A percentile compares a stretch with the other conserved stretches of the same genome.
These are phyloP conservation scores for Pythium periplocum DNA, from an alignment of 352 stramenopile genomes.

Conservation along the genomic window DNA sequence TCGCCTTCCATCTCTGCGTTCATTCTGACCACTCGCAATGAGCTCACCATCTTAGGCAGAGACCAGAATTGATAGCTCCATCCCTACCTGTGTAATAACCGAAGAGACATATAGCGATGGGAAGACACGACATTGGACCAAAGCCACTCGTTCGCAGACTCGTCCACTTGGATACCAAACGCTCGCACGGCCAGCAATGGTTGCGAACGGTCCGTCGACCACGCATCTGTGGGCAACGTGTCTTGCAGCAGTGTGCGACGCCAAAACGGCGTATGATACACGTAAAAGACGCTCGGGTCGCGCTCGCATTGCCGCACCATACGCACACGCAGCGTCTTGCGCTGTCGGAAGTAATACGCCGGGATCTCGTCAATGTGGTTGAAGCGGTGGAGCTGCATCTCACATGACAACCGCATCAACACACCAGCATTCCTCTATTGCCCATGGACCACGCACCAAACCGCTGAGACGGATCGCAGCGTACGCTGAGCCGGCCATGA, in stretches of 20 bases:
- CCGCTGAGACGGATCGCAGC: slow-evolving; percentile 49
- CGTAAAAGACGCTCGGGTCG: slow-evolving; percentile 74
- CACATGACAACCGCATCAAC: background rate
- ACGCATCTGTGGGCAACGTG: slow-evolving; percentile 27
- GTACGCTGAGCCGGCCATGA: slow-evolving; percentile 33
- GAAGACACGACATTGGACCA: slow-evolving; percentile 61
- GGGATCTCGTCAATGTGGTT: slow-evolving; percentile 57
- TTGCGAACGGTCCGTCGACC: slow-evolving; percentile 11
- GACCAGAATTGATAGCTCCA: background rate
- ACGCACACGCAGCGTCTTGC: slow-evolving; percentile 68
- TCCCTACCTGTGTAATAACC: slow-evolving; percentile 50
- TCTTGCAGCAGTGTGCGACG: slow-evolving; percentile 57
- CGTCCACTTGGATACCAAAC: slow-evolving; percentile 72
- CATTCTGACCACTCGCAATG: background rate
- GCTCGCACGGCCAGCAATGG: slow-evolving; percentile 50
- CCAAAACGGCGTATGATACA: slow-evolving; percentile 75
- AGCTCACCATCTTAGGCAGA: too few species aligned
- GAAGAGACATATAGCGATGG: slow-evolving; percentile 54
- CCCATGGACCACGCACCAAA: slow-evolving; percentile 22
- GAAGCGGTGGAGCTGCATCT: slow-evolving; percentile 38
- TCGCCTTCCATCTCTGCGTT: slow-evolving; percentile 3
- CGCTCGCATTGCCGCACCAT: slow-evolving; percentile 58
- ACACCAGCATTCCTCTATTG: background rate
- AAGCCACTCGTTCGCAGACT: slow-evolving; percentile 62
- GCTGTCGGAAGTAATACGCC: slow-evolving; percentile 50